Percentiles rank a stretch among this genome's conserved stretches.
phyloP scores from a whole-genome alignment of 805 yeast genomes.

The Metschnikowia lochheadii region DNA sequence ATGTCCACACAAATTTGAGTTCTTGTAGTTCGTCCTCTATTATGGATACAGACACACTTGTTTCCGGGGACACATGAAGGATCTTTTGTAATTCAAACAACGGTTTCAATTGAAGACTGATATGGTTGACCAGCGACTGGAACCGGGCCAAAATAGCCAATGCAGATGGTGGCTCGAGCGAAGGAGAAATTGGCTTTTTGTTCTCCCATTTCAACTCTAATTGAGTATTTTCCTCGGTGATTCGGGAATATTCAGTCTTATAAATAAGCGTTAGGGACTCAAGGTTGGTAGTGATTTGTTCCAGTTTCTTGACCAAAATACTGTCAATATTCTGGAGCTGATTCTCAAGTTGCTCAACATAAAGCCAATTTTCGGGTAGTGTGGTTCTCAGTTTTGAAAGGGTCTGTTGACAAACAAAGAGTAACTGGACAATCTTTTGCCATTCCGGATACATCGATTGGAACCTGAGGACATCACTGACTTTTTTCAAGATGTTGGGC shows the following conservation, averaged over 20 bases:
- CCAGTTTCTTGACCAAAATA: constrained; percentile 31
- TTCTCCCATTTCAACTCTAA: constrained; percentile 45
- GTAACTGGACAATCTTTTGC: constrained; percentile 9
- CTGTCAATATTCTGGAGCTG: constrained; percentile 42
- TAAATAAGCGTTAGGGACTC: constrained; percentile 42
- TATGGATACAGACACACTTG: constrained; percentile 24
- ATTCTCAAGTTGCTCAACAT: constrained; percentile 57
- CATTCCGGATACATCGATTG: constrained; percentile 4
- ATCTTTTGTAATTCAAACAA: constrained; percentile 19
- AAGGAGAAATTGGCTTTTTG: constrained; percentile 45
- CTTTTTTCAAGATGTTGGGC: neutral
- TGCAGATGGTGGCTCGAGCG: constrained; percentile 41
- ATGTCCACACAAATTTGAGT: constrained; percentile 59
- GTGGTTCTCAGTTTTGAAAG: constrained; percentile 43
- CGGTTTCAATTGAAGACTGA: neutral
- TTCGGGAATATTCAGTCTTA: constrained; percentile 34
- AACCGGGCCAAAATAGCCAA: constrained; percentile 32
- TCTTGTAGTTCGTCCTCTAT: constrained; percentile 50
- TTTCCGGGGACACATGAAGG: constrained; percentile 31
- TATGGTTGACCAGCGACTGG: constrained; percentile 24
- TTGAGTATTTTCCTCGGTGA: constrained; percentile 27
- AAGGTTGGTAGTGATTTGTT: constrained; percentile 37
- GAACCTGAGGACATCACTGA: neutral
- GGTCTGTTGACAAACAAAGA: constrained; percentile 29
- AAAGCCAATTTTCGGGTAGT: constrained; percentile 53